A percentile compares a stretch with the other conserved stretches of the same genome.
Evolutionary conservation across 495 filamentous ascomycete genomes (phyloP).

Genomic region (Barbatosphaeria neglecta): DNA sequence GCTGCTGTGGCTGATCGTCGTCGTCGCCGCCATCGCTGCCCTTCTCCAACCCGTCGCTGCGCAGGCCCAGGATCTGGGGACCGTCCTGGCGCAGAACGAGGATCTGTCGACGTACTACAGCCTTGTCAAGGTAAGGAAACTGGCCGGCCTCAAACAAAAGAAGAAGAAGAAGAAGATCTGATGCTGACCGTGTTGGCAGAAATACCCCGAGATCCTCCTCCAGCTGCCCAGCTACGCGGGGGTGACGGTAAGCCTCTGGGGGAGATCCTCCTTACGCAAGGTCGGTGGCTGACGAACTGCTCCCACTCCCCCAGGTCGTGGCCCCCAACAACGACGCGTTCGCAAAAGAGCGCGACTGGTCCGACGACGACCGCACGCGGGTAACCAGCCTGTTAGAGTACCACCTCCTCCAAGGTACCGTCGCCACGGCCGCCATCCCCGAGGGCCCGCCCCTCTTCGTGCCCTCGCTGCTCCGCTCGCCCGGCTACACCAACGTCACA

Average conservation of each 20-base stretch:
- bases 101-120: conserved; percentile 21
- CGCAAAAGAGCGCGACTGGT: conserved; percentile 19
- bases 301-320: conserved; percentile 27
- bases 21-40: not conserved
- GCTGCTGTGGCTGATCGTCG: not conserved
- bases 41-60: conserved; percentile 4
- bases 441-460: conserved; percentile 35
- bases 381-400: conserved; percentile 42
- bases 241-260: conserved; percentile 17
- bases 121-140: conserved; percentile 17
- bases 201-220: conserved; percentile 23
- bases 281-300: too few species aligned
- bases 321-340: conserved; percentile 51
- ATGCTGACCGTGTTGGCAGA: conserved; percentile 7
- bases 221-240: conserved; percentile 18
- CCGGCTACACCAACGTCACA: conserved; percentile 30
- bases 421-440: conserved; percentile 24
- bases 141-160: not conserved
- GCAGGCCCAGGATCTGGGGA: conserved; percentile 11
- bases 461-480: conserved; percentile 39
- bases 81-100: conserved; percentile 10
- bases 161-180: not conserved
- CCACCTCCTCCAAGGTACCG: conserved; percentile 48
- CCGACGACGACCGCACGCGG: conserved; percentile 14
- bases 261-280: not conserved